These are phyloP conservation scores for Cladosporium sp. DNA, from an alignment of 2,329 filamentous ascomycete species.

Conservation along the genomic window DNA sequence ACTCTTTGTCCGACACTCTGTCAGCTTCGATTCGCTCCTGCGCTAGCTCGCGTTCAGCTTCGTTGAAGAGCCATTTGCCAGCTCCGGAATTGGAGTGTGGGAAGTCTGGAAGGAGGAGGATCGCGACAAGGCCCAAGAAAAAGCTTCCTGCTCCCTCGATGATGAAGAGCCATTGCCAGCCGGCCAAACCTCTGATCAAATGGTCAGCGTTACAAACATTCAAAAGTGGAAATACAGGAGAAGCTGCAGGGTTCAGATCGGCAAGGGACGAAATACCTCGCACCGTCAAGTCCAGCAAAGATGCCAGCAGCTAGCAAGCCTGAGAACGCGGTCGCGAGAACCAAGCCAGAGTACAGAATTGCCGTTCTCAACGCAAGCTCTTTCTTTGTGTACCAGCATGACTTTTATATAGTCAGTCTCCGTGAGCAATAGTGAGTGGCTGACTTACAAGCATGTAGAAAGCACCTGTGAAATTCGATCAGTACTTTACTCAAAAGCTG, in stretches of 20 bases:
- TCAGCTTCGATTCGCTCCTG: conserved; percentile 31
- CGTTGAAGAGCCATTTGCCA: conserved; percentile 40
- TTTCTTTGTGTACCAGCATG: conserved; percentile 36
- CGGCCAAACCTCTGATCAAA: conserved; percentile 16
- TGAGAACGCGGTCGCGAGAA: conserved; percentile 4
- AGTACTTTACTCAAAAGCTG: too few relatives aligned
- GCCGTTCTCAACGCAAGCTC: background rate
- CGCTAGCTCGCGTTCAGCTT: conserved; percentile 30
- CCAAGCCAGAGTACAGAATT: conserved; percentile 1
- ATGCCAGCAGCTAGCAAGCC: conserved; percentile 8
- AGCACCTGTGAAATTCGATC: background rate
- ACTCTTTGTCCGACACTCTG: conserved; percentile 44
- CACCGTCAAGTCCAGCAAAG: conserved; percentile 51
- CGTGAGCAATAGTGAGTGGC: background rate
- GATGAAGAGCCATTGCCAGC: conserved; percentile 11
- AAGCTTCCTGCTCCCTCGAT: conserved; percentile 43
- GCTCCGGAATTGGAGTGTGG: conserved; percentile 34
- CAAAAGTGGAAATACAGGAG: background rate
- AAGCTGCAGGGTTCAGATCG: too few relatives aligned
- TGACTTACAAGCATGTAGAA: conserved; percentile 25
- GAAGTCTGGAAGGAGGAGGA: conserved; percentile 63
- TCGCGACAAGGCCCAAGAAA: conserved; percentile 52
- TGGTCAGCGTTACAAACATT: background rate
- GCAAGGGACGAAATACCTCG: too few relatives aligned
- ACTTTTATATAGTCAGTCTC: background rate